A percentile compares a stretch with the other conserved stretches of the same genome.
Conservation (phyloP, 2,329 filamentous ascomycete genomes). For the Beauveria sp. region DNA sequence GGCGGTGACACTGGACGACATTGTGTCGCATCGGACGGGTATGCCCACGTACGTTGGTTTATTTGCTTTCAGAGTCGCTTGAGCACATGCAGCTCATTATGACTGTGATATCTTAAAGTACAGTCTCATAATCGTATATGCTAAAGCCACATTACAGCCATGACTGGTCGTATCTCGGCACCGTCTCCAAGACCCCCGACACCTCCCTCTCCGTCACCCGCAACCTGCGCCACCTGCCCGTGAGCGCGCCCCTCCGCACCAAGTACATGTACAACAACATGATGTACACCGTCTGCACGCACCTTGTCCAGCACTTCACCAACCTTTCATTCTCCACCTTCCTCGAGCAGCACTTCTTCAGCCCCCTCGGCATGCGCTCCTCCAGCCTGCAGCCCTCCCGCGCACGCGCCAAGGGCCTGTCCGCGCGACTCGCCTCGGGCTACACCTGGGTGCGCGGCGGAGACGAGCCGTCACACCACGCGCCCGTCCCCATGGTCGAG, state of each 20-base stretch:
- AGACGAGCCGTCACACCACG: not conserved
- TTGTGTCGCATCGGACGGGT: conserved; percentile 20
- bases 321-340: conserved; percentile 17
- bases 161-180: conserved; percentile 19
- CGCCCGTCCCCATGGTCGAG: conserved; percentile 9
- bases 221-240: conserved; percentile 21
- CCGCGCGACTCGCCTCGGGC: conserved; percentile 15
- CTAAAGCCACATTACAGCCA: conserved; percentile 14
- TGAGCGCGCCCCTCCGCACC: conserved; percentile 17
- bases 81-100: too few relatives aligned
- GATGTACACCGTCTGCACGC: conserved; percentile 21
- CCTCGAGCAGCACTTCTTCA: conserved; percentile 18
- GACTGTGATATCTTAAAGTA: too few relatives aligned
- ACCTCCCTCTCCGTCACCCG: conserved; percentile 18
- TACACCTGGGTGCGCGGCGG: conserved; percentile 15
- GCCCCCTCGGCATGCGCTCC: conserved; percentile 20
- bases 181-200: conserved; percentile 15
- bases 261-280: conserved; percentile 22
- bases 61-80: not conserved
- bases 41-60: conserved; percentile 16
- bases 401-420: conserved; percentile 15
- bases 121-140: not conserved
- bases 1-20: conserved; percentile 19
- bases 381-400: conserved; percentile 18
- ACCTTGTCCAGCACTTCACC: conserved; percentile 19